Percentiles rank a stretch among this genome's conserved stretches.
These are phyloP conservation scores for Microdochium trichocladiopsis DNA, from an alignment of 2,329 filamentous ascomycete genomes.

Conservation along the genomic window DNA sequence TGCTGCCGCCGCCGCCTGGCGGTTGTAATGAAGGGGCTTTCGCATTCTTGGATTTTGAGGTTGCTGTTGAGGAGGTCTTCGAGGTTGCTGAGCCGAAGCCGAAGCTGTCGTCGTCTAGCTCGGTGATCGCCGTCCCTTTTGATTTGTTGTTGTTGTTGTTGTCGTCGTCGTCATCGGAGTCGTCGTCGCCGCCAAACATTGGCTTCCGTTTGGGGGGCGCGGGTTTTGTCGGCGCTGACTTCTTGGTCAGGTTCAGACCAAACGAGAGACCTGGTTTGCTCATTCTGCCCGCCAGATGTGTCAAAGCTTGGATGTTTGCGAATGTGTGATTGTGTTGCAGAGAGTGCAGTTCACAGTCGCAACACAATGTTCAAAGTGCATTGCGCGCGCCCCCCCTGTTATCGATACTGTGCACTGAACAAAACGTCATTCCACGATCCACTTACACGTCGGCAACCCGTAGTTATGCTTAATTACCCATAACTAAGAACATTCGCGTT, in stretches of 20 bases:
- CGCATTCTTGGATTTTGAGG: too few species aligned
- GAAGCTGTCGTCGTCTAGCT: conserved; percentile 44
- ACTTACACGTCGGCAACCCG: too few species aligned
- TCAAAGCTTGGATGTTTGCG: not conserved
- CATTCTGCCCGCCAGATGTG: conserved; percentile 9
- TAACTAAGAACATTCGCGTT: too few species aligned
- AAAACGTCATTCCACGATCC: too few species aligned
- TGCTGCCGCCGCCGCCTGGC: conserved; percentile 32
- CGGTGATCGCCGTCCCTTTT: conserved; percentile 50
- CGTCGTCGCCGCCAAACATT: conserved; percentile 52
- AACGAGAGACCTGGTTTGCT: conserved; percentile 35
- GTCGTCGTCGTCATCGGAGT: conserved; percentile 43
- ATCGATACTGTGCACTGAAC: too few species aligned
- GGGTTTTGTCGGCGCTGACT: conserved; percentile 41
- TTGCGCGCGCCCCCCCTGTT: too few species aligned
- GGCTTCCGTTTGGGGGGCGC: conserved; percentile 43
- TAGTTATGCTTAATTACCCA: too few species aligned
- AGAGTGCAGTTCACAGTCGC: too few species aligned
- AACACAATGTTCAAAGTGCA: too few species aligned
- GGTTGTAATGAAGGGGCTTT: conserved; percentile 22
- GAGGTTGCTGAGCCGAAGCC: conserved; percentile 12
- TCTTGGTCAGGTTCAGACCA: conserved; percentile 56
- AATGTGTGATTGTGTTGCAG: too few species aligned
- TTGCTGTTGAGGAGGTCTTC: conserved; percentile 20
- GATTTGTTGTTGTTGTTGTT: conserved; percentile 16